A percentile compares a stretch with the other conserved stretches of the same genome.
Conservation (phyloP, 116 monocot genomes). For the Papilionanthe hybrid region DNA sequence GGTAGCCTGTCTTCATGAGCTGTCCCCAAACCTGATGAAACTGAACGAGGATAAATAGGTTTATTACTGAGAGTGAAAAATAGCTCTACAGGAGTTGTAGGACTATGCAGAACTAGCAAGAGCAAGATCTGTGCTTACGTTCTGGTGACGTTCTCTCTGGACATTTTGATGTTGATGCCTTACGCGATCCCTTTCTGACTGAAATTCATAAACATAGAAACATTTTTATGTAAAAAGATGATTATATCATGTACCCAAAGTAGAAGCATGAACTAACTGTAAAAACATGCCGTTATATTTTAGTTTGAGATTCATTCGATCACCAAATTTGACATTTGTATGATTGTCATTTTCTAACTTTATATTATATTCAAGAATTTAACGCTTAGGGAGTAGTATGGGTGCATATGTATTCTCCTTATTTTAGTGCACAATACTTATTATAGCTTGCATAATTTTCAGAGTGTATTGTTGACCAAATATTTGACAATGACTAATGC, state of each 20-base stretch:
- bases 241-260: not conserved
- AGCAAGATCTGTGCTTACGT: slow-evolving; percentile 1
- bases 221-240: not conserved
- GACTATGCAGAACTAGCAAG: not conserved
- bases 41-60: slow-evolving; percentile 21
- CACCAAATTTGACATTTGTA: no score
- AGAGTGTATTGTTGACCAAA: no score
- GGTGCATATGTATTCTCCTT: no score
- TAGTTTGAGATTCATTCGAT: not conserved
- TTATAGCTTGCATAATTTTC: no score
- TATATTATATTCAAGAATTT: no score
- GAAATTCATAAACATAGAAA: slow-evolving; percentile 12
- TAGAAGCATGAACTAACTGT: not conserved
- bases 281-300: not conserved
- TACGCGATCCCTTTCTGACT: slow-evolving; percentile 54
- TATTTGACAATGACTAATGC: no score
- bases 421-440: no score
- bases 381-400: no score
- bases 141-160: slow-evolving; percentile 11
- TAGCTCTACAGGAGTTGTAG: no score
- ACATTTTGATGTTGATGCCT: slow-evolving; percentile 29
- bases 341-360: no score
- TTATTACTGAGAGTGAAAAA: no score
- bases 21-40: slow-evolving; percentile 98
- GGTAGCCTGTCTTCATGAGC: slow-evolving; percentile 95